Evolutionary conservation across 768 basidiomycete genomes (phyloP).

Genomic region (Russula dissimulans): DNA sequence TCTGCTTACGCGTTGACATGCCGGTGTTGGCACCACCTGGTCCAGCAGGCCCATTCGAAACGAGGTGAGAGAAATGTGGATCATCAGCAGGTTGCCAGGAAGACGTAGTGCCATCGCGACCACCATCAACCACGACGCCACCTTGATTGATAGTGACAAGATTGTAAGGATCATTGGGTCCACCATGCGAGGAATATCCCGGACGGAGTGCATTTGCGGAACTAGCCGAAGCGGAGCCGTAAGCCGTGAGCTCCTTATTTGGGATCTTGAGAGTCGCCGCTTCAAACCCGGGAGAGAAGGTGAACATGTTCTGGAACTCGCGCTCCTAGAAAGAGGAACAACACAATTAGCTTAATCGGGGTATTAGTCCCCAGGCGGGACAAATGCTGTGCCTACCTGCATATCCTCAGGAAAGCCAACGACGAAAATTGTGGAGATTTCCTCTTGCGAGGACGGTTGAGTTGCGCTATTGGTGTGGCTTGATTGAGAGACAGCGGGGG

Average conservation of each 20-base stretch:
- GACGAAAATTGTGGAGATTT: conserved; percentile 95
- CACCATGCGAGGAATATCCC: conserved; percentile 29
- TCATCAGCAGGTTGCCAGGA: conserved; percentile 47
- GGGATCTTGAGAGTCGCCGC: conserved; percentile 97
- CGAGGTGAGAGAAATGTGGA: conserved; percentile 26
- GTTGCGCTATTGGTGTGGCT: conserved; percentile 25
- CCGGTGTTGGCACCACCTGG: conserved; percentile 17
- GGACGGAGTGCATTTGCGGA: conserved; percentile 16
- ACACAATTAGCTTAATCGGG: conserved; percentile 12
- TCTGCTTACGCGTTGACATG: conserved; percentile 76
- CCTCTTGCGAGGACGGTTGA: conserved; percentile 46
- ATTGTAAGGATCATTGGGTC: conserved; percentile 75
- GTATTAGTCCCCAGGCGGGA: conserved; percentile 3
- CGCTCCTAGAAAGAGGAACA: conserved; percentile 58
- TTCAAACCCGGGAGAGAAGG: conserved; percentile 91
- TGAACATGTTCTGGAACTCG: conserved; percentile 99
- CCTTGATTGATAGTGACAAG: conserved; percentile 77
- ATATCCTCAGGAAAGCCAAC: conserved; percentile 99
- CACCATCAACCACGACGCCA: conserved; percentile 71
- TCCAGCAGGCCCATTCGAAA: conserved; percentile 13
- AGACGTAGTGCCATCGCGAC: conserved; percentile 60
- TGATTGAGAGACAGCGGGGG: conserved; percentile 18
- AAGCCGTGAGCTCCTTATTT: conserved; percentile 79
- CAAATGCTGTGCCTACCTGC: conserved; percentile 50
- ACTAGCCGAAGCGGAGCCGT: conserved; percentile 33